Base-by-base conservation (phyloP, 179 eudicot species). In the Carnegiea gigantea region DNA sequence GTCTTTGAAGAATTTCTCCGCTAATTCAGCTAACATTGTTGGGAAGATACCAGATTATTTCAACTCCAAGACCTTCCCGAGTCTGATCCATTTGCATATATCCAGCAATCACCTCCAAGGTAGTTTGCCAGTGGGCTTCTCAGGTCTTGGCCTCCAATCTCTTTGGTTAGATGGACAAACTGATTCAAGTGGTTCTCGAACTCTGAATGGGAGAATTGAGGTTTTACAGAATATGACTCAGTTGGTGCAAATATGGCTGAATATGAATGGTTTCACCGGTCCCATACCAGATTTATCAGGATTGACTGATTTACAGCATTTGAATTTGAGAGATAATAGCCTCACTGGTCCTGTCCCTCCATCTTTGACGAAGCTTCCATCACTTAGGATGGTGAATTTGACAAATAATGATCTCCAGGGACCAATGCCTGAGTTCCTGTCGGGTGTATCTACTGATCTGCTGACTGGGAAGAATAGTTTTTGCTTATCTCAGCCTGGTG, bases 331-430 rank as follows among this genome's bases (percentile, higher is more conserved):
- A 79, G 90, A 88, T 78, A 86, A 86, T 82, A 80, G 73, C 7
- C 89, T 88, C 51, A 88, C 90, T 2, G 90, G 90, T 67, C 88
- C 88, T 0, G 86, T 88, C 14, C 90, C 89, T 46, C 78, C 23
- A 57, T 84, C 86, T 57, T 67, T 86, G 80, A 72, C 36, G 2
- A 64, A 73, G 48, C 11, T 88, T 44, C 8, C 79, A 5, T 75
- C 83, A 14, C 86, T 88, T 57, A 68, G 30, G 64, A 9, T 33
- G 24, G 87, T 84, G 43, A 88, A 86, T 72, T 57, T 88, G 40
- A 86, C 90, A 3, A 88, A 88, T 49, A 88, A 88, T 78, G 48
- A 21, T 65, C 84, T 88, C 57, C 90, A 88, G 71, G 90, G 90
- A 7, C 83, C 87, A 6, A 82, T 82, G 4, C 90, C 89, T 2